Base-by-base conservation (phyloP, 2,329 filamentous ascomycete genomes). In the Pestalotiopsis sp. region DNA sequence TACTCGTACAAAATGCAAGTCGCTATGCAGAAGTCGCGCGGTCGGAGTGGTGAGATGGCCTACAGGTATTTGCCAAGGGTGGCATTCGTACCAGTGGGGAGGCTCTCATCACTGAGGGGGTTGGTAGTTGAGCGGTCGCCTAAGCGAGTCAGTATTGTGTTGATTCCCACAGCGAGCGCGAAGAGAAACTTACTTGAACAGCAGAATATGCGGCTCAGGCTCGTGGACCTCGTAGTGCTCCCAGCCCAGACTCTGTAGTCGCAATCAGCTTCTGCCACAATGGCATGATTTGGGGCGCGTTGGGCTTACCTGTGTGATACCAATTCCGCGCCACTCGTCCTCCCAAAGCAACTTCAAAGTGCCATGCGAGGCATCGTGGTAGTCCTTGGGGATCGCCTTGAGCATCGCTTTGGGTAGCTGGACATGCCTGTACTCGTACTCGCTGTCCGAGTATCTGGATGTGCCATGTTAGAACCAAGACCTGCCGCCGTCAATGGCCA, bases 161-260 rank as follows among this genome's bases (percentile, higher is more conserved):
- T 27, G 11, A 17, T 27, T 17, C 17, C 3, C 27, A 36, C 17
- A 9, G 6, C 14, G 60, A 31, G 13, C 27, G 25, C 36, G n/a
- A 39, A 23, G 17, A 12, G 9, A 56, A 52, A 86, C 93, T 81
- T 84, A 98, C 95, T 99, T 99, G 89, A 99, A 99, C 39, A 99
- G 89, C 67, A 99, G 88, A 77, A 99, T 99, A 81, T 99, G 96
- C 73, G 96, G 96, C 84, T 99, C 96, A 58, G 96, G 96, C 82
- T 98, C 96, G 81, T 99, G 96, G 67, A 99, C 96, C 82, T 99
- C 96, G 80, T 99, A 99, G 82, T 99, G 96, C 81, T 98, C 95
- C 96, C 96, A 99, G 69, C 96, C 96, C 77, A 99, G 86, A 85
- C 95, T 98, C 95, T 98, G 79, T 59, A 14, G n/a, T 13, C 27